These are phyloP conservation scores for Saussurea involucrata DNA, from an alignment of 129 eudicot species.

Conservation along the genomic window DNA sequence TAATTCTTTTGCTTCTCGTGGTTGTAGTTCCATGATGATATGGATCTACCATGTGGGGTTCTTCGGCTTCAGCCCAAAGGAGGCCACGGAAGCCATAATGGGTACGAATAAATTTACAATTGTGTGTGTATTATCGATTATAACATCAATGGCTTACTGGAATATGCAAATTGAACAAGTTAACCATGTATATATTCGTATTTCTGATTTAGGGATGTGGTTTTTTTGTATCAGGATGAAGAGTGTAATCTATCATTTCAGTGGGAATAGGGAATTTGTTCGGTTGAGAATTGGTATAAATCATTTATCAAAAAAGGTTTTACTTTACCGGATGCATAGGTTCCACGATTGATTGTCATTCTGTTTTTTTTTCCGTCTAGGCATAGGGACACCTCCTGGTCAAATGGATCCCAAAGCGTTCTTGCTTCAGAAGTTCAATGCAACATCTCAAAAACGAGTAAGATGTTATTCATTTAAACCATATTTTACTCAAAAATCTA, in stretches of 20 bases:
- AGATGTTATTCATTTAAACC: slow-evolving; percentile 14
- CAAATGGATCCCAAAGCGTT: slow-evolving; percentile 99
- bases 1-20: slow-evolving; percentile 14
- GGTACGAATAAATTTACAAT: slow-evolving; percentile 40
- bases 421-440: slow-evolving; percentile 86
- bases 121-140: not conserved
- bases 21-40: slow-evolving; percentile 79
- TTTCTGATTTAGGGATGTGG: not conserved
- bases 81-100: slow-evolving; percentile 82
- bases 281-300: slow-evolving; percentile 80
- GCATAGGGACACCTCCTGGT: slow-evolving; percentile 92
- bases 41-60: slow-evolving; percentile 89
- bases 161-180: not conserved
- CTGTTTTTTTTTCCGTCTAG: slow-evolving; percentile 22
- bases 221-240: slow-evolving; percentile 49
- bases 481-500: not conserved
- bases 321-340: not conserved
- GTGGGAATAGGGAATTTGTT: slow-evolving; percentile 69
- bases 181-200: not conserved
- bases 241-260: slow-evolving; percentile 76
- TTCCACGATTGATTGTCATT: not conserved
- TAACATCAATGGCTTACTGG: not conserved
- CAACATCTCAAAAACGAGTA: slow-evolving; percentile 77
- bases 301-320: not conserved
- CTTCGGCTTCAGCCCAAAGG: slow-evolving; percentile 76